Evolutionary conservation across 2,329 filamentous ascomycete genomes (phyloP).

Genomic region (Colletotrichum somersetense): DNA sequence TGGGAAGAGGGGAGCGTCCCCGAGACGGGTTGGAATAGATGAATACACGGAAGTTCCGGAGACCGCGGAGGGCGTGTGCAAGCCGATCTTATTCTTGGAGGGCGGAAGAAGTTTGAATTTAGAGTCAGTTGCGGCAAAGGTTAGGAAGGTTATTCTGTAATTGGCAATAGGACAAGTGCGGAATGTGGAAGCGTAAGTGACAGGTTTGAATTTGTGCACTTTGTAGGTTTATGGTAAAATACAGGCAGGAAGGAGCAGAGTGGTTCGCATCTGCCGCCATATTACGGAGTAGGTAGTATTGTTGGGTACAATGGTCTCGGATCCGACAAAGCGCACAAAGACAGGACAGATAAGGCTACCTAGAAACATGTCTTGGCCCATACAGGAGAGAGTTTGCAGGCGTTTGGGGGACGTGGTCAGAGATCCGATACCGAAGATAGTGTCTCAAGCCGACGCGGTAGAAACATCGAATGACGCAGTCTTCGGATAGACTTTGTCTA

Average conservation of each 20-base stretch:
- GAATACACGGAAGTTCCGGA: conserved; percentile 3
- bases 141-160: neutral
- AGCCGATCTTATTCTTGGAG: neutral
- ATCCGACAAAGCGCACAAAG: neutral
- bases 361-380: neutral
- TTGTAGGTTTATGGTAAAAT: neutral
- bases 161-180: neutral
- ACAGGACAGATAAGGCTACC: neutral
- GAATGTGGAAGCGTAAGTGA: neutral
- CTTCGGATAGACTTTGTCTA: conserved; percentile 15
- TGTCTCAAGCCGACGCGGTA: conserved; percentile 23
- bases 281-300: neutral
- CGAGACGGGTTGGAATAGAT: conserved; percentile 28
- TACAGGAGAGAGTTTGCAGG: conserved; percentile 4
- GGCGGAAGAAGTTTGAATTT: neutral
- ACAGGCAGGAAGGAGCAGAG: neutral
- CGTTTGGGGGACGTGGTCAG: conserved; percentile 13
- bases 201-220: no score
- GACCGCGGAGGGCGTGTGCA: conserved; percentile 9
- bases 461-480: conserved; percentile 28
- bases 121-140: neutral
- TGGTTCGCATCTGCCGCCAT: neutral
- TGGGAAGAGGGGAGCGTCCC: neutral
- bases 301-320: neutral
- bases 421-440: conserved; percentile 14